Percentiles rank a stretch among this genome's conserved stretches.
Evolutionary conservation across 2,329 filamentous ascomycete species (phyloP).

Genomic region (Leptographium galeiforme): DNA sequence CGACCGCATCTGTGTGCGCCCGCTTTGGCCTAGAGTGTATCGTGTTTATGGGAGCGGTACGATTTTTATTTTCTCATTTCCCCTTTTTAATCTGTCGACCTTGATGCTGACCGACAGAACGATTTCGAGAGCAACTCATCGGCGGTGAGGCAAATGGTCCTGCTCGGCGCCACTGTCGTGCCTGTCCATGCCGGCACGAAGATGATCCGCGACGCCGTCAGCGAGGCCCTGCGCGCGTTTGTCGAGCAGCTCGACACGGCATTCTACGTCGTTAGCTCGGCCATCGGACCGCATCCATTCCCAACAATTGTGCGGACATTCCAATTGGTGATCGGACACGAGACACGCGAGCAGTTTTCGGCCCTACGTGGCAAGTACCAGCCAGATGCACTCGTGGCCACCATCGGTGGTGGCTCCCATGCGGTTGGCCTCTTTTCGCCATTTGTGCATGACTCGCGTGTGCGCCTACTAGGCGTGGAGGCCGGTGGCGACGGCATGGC

Average conservation of each 20-base stretch:
- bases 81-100: no score
- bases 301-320: conserved; percentile 95
- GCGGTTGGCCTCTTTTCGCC: conserved; percentile 98
- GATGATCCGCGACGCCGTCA: conserved; percentile 77
- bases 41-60: conserved; percentile 89
- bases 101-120: not conserved
- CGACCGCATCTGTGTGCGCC: conserved; percentile 91
- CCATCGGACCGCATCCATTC: conserved; percentile 95
- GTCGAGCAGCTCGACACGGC: conserved; percentile 89
- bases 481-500: conserved; percentile 88
- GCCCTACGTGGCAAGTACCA: conserved; percentile 66
- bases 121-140: conserved; percentile 21
- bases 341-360: conserved; percentile 86
- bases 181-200: conserved; percentile 82
- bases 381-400: conserved; percentile 90
- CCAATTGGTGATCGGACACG: conserved; percentile 89
- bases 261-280: conserved; percentile 96
- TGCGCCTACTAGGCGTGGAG: conserved; percentile 87
- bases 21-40: conserved; percentile 98
- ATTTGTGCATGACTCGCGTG: conserved; percentile 70
- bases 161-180: conserved; percentile 84
- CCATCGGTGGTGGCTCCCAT: conserved; percentile 90
- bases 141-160: conserved; percentile 90
- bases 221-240: conserved; percentile 90
- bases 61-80: not conserved